Evolutionary conservation across 73 alveolate species (phyloP).

Genomic region (Paramecium pentaurelia): DNA sequence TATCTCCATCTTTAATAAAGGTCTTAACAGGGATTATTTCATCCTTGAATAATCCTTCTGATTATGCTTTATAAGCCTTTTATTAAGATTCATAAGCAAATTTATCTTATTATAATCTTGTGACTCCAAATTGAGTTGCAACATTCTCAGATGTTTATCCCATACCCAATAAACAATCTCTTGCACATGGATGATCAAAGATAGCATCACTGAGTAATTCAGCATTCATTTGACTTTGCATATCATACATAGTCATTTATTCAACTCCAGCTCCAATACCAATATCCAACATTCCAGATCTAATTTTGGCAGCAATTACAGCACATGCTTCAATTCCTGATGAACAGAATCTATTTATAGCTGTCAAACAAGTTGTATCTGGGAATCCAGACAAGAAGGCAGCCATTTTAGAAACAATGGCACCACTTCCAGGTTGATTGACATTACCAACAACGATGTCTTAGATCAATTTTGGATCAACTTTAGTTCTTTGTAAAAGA

Average conservation of each 20-base stretch:
- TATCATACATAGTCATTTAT: conserved; percentile 94
- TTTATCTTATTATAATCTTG: conserved; percentile 95
- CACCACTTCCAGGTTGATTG: conserved; percentile 96
- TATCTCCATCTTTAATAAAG: conserved; percentile 76
- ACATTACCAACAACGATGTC: conserved; percentile 98
- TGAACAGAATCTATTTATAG: conserved; percentile 98
- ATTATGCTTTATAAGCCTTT: conserved; percentile 92
- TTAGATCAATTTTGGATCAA: conserved; percentile 86
- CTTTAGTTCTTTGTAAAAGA: conserved; percentile 77
- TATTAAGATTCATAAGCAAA: conserved; percentile 94
- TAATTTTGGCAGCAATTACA: conserved; percentile 88
- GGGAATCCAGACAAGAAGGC: conserved; percentile 97
- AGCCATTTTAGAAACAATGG: conserved; percentile 92
- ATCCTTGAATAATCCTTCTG: conserved; percentile 85
- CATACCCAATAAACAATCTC: conserved; percentile 98
- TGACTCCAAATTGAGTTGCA: conserved; percentile 89
- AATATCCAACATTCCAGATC: conserved; percentile 90
- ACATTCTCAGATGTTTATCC: conserved; percentile 99
- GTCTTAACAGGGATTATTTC: conserved; percentile 95
- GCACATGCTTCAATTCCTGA: conserved; percentile 98
- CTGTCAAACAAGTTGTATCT: conserved; percentile 84
- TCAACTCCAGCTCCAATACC: conserved; percentile 99
- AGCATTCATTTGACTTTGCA: conserved; percentile 94
- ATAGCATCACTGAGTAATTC: conserved; percentile 84
- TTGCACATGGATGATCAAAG: conserved; percentile 91